These are phyloP conservation scores for Pythium brassicae DNA, from an alignment of 352 stramenopile species.

Conservation along the genomic window DNA sequence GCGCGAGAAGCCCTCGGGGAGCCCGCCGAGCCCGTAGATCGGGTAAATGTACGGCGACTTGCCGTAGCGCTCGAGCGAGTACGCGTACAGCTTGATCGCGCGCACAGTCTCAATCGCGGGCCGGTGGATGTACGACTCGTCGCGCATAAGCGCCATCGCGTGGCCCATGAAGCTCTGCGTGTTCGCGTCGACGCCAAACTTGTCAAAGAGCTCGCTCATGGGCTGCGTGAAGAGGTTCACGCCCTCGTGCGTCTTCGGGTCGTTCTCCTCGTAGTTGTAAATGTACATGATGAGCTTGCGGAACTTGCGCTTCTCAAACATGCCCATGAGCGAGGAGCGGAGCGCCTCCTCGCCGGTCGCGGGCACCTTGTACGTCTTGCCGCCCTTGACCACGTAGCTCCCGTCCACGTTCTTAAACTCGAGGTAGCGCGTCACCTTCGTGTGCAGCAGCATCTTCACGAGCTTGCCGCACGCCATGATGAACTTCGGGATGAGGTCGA, in stretches of 20 bases:
- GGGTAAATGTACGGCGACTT: conserved; percentile 99
- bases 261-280: conserved; percentile 94
- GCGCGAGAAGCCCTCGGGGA: conserved; percentile 99
- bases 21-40: conserved; percentile 96
- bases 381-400: conserved; percentile 97
- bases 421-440: conserved; percentile 98
- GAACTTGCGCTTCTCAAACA: conserved; percentile 99
- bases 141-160: conserved; percentile 97
- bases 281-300: conserved; percentile 98
- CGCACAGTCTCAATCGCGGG: conserved; percentile 93
- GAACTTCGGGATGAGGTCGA: conserved; percentile 99
- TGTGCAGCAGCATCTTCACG: conserved; percentile 98
- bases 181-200: conserved; percentile 97
- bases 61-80: conserved; percentile 95
- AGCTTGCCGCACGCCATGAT: conserved; percentile 99
- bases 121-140: conserved; percentile 85
- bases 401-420: conserved; percentile 99
- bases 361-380: conserved; percentile 97
- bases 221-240: conserved; percentile 95
- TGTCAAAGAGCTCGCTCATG: conserved; percentile 97
- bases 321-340: conserved; percentile 95
- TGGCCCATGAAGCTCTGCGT: conserved; percentile 99
- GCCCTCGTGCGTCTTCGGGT: conserved; percentile 88
- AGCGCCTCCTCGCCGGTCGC: conserved; percentile 97
- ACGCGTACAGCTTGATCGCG: conserved; percentile 97